These are phyloP conservation scores for Porcisia deanei DNA, from an alignment of 208 protist genomes.

Conservation along the genomic window DNA sequence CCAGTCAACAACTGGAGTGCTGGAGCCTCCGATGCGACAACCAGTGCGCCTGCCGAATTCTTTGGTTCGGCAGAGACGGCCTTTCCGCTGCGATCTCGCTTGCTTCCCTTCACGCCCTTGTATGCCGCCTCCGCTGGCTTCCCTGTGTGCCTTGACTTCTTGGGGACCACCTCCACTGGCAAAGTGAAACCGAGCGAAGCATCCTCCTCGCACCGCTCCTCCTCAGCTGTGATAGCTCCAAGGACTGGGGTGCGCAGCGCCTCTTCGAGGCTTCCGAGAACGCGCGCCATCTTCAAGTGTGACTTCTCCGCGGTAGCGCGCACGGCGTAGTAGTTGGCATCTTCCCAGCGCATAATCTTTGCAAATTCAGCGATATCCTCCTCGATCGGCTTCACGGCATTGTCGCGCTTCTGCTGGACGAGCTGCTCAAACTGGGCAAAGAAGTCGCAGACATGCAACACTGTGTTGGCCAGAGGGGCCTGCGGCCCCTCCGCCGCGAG, in stretches of 20 bases:
- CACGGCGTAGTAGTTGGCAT: constrained; percentile 96
- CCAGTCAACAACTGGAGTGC: constrained; percentile 1
- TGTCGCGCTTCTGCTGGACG: constrained; percentile 38
- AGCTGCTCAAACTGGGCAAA: constrained; percentile 79
- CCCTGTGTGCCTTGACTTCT: constrained; percentile 16
- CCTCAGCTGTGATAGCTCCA: constrained; percentile 58
- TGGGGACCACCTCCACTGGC: constrained; percentile 9
- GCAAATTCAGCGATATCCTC: constrained; percentile 88
- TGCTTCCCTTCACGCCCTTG: constrained; percentile 14
- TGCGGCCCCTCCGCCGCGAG: constrained; percentile 38
- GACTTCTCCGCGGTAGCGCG: constrained; percentile 95
- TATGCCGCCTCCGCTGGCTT: not conserved
- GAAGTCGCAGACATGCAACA: constrained; percentile 83
- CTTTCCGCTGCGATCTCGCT: constrained; percentile 35
- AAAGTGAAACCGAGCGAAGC: constrained; percentile 66
- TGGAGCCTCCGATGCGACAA: constrained; percentile 1
- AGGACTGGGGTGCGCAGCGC: constrained; percentile 75
- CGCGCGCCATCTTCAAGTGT: constrained; percentile 94
- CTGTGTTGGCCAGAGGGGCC: constrained; percentile 66
- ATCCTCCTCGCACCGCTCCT: constrained; percentile 86
- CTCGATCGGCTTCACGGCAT: constrained; percentile 70
- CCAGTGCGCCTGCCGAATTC: not conserved
- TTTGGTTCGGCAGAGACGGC: not conserved
- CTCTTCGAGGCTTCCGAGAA: constrained; percentile 68
- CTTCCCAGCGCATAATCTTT: constrained; percentile 93